phyloP scores from a whole-genome alignment of 495 filamentous ascomycete genomes.

The Aspergillus nanangensis region DNA sequence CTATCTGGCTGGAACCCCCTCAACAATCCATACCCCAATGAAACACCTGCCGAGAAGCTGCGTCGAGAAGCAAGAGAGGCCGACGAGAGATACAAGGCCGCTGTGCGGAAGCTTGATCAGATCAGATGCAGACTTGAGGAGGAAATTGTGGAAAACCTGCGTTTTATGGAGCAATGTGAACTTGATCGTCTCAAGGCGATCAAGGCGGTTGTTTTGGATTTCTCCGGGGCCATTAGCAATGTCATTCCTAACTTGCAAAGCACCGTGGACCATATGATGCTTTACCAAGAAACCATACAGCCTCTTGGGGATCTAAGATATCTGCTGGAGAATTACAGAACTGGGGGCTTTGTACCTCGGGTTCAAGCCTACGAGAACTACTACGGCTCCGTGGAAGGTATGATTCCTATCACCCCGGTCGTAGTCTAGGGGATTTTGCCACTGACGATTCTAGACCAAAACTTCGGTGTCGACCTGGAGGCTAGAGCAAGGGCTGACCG shows the following conservation, averaged over 20 bases:
- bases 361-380: slow-evolving; percentile 98
- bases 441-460: slow-evolving; percentile 65
- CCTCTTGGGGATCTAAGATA: slow-evolving; percentile 89
- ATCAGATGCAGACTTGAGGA: slow-evolving; percentile 93
- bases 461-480: slow-evolving; percentile 95
- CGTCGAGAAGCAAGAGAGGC: slow-evolving; percentile 86
- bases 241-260: slow-evolving; percentile 95
- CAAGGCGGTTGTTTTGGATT: slow-evolving; percentile 95
- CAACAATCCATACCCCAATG: slow-evolving; percentile 82
- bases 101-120: slow-evolving; percentile 77
- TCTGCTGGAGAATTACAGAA: slow-evolving; percentile 95
- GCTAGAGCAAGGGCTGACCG: slow-evolving; percentile 86
- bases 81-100: slow-evolving; percentile 88
- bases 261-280: slow-evolving; percentile 95
- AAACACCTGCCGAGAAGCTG: slow-evolving; percentile 81
- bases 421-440: neutral
- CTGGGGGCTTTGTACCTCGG: slow-evolving; percentile 83
- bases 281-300: slow-evolving; percentile 97
- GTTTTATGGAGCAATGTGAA: slow-evolving; percentile 97
- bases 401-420: neutral
- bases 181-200: slow-evolving; percentile 94
- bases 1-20: slow-evolving; percentile 87
- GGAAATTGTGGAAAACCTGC: slow-evolving; percentile 84
- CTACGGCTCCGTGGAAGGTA: slow-evolving; percentile 90
- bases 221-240: slow-evolving; percentile 96